phyloP scores from a whole-genome alignment of 352 stramenopile species.

The Phytophthora aleatoria region DNA sequence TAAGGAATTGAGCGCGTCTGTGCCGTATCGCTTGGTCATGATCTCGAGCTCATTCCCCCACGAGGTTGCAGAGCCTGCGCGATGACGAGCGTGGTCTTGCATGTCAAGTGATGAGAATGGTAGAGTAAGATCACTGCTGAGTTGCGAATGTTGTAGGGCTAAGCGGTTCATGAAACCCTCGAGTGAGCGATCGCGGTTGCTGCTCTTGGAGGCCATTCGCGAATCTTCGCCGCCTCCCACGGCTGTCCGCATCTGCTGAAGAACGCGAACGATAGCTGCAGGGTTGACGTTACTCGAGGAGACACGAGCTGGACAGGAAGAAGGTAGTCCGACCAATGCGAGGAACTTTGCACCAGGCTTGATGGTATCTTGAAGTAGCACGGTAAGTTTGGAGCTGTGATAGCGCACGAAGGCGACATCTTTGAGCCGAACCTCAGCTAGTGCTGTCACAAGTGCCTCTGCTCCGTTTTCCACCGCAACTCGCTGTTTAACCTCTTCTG shows the following conservation, averaged over 20 bases:
- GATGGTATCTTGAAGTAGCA: slow-evolving; percentile 79
- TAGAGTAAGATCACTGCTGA: slow-evolving; percentile 20
- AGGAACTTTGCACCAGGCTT: slow-evolving; percentile 67
- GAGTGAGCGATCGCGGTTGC: slow-evolving; percentile 50
- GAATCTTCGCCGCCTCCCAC: slow-evolving; percentile 29
- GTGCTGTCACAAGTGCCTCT: slow-evolving; percentile 53
- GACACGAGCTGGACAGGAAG: slow-evolving; percentile 9
- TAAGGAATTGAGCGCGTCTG: slow-evolving; percentile 27
- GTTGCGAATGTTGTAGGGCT: slow-evolving; percentile 37
- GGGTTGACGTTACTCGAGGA: slow-evolving; percentile 16
- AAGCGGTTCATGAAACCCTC: slow-evolving; percentile 74
- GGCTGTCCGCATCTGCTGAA: slow-evolving; percentile 51
- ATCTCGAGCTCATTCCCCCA: slow-evolving; percentile 61
- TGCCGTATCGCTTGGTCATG: slow-evolving; percentile 64
- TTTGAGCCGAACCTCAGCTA: slow-evolving; percentile 59
- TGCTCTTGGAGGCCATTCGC: slow-evolving; percentile 8
- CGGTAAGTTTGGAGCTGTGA: slow-evolving; percentile 80
- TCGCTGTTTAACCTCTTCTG: slow-evolving; percentile 47
- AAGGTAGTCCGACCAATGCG: slow-evolving; percentile 42
- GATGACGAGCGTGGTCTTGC: slow-evolving; percentile 36
- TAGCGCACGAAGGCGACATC: slow-evolving; percentile 70
- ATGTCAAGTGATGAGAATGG: slow-evolving; percentile 55
- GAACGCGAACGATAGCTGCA: slow-evolving; percentile 39
- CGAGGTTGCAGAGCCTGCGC: background rate
- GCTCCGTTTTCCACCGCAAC: slow-evolving; percentile 66